A percentile compares a stretch with the other conserved stretches of the same genome.
These are phyloP conservation scores for Phytophthora quininea DNA, from an alignment of 352 stramenopile species.

Conservation along the genomic window DNA sequence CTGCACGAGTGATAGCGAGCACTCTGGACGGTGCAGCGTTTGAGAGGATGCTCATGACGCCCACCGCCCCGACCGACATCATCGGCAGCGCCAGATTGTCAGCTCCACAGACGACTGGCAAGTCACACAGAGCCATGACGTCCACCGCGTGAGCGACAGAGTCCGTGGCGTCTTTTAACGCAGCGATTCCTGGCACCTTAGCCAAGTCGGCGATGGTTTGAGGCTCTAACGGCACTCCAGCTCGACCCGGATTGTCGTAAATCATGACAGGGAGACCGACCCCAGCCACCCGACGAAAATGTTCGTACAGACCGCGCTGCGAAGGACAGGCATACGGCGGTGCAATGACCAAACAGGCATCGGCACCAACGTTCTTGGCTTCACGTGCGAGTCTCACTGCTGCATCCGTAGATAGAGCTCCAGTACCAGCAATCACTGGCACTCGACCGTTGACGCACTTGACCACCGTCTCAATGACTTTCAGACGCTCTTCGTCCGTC, in stretches of 20 bases:
- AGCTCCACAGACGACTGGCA: slow-evolving; percentile 87
- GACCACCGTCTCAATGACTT: slow-evolving; percentile 90
- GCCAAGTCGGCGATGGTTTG: slow-evolving; percentile 92
- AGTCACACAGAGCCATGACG: slow-evolving; percentile 83
- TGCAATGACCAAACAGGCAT: slow-evolving; percentile 94
- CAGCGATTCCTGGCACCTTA: slow-evolving; percentile 93
- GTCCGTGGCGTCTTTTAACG: slow-evolving; percentile 96
- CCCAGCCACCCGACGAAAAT: slow-evolving; percentile 86
- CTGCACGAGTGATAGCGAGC: slow-evolving; percentile 71
- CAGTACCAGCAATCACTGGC: slow-evolving; percentile 95
- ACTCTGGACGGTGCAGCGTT: slow-evolving; percentile 80
- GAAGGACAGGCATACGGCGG: slow-evolving; percentile 98
- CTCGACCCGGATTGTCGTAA: slow-evolving; percentile 97
- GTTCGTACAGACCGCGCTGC: slow-evolving; percentile 92
- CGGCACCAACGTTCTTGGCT: slow-evolving; percentile 91
- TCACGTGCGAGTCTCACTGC: slow-evolving; percentile 71
- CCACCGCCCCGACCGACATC: slow-evolving; percentile 84
- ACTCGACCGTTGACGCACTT: slow-evolving; percentile 80
- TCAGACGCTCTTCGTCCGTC: slow-evolving; percentile 91
- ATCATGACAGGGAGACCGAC: slow-evolving; percentile 92
- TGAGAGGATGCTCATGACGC: slow-evolving; percentile 89
- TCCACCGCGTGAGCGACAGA: slow-evolving; percentile 84
- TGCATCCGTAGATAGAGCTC: slow-evolving; percentile 88
- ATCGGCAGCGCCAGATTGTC: slow-evolving; percentile 88
- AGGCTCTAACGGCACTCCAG: slow-evolving; percentile 92